Conservation (phyloP, 805 yeast genomes). For the Metschnikowia henanensis region DNA sequence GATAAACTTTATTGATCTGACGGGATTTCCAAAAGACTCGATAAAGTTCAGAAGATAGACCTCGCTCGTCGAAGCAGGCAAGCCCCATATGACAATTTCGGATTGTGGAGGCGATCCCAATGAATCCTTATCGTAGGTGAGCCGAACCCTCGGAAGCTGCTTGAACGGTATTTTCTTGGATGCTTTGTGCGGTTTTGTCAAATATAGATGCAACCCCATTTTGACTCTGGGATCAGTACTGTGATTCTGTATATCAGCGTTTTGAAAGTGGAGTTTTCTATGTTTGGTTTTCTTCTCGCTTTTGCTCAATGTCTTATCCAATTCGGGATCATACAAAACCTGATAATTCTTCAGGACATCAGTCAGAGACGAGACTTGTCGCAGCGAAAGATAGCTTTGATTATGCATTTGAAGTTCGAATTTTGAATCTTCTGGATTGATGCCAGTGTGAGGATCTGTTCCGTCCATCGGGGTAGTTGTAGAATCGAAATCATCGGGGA, state of each 20-base stretch:
- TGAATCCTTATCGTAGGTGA: conserved; percentile 65
- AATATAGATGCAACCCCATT: conserved; percentile 25
- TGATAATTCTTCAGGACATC: conserved; percentile 34
- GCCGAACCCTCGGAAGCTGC: conserved; percentile 43
- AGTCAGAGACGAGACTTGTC: conserved; percentile 8
- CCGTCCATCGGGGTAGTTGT: conserved; percentile 21
- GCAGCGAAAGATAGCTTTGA: conserved; percentile 12
- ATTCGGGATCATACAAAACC: conserved; percentile 51
- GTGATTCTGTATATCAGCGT: conserved; percentile 22
- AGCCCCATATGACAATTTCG: conserved; percentile 69
- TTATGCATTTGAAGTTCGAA: conserved; percentile 34
- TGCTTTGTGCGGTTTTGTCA: conserved; percentile 38
- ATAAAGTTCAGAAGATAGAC: conserved; percentile 50
- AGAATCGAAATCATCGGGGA: conserved; percentile 1
- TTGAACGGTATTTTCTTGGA: conserved; percentile 44
- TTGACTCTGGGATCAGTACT: conserved; percentile 44
- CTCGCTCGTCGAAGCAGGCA: conserved; percentile 55
- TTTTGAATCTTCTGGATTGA: conserved; percentile 30
- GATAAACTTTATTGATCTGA: conserved; percentile 56
- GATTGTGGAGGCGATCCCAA: conserved; percentile 72
- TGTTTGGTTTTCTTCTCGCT: conserved; percentile 29
- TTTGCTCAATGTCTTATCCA: conserved; percentile 34
- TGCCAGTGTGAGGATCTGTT: conserved; percentile 34
- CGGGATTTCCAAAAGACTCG: conserved; percentile 57
- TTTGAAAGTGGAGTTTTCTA: conserved; percentile 43